These are phyloP conservation scores for Fusarium succisae DNA, from an alignment of 2,329 filamentous ascomycete genomes.

Conservation along the genomic window DNA sequence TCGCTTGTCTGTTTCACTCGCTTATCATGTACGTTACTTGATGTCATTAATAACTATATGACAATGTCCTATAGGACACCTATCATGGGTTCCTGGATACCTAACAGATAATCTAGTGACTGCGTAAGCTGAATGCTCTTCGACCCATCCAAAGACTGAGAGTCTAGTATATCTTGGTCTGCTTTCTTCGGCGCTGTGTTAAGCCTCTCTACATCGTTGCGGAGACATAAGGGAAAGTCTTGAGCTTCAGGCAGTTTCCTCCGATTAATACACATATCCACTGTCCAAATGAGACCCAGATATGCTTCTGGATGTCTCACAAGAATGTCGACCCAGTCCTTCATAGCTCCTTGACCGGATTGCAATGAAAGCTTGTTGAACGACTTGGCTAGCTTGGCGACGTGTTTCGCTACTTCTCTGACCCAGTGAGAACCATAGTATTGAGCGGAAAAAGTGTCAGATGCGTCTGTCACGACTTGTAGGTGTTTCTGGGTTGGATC, in stretches of 20 bases:
- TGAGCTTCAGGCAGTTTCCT: neutral
- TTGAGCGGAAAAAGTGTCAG: neutral
- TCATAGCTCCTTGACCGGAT: neutral
- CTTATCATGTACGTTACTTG: no score
- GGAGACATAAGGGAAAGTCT: neutral
- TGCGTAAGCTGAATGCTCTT: neutral
- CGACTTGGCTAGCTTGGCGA: neutral
- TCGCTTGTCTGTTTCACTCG: no score
- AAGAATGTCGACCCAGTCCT: neutral
- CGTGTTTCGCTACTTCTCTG: neutral
- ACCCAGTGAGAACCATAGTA: neutral
- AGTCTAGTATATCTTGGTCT: neutral
- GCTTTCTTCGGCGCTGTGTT: fast-evolving
- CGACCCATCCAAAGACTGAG: neutral
- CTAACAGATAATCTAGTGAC: neutral
- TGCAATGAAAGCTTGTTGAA: neutral
- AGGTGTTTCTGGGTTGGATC: fast-evolving
- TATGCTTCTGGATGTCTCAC: neutral
- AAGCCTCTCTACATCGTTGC: neutral
- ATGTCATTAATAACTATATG: fast-evolving
- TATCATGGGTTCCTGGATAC: neutral
- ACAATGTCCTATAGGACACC: neutral
- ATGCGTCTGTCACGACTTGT: neutral
- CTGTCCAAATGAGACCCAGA: neutral
- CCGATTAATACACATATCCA: neutral